Evolutionary conservation across 345 rosid species (phyloP).

Genomic region (Brassica cretica): DNA sequence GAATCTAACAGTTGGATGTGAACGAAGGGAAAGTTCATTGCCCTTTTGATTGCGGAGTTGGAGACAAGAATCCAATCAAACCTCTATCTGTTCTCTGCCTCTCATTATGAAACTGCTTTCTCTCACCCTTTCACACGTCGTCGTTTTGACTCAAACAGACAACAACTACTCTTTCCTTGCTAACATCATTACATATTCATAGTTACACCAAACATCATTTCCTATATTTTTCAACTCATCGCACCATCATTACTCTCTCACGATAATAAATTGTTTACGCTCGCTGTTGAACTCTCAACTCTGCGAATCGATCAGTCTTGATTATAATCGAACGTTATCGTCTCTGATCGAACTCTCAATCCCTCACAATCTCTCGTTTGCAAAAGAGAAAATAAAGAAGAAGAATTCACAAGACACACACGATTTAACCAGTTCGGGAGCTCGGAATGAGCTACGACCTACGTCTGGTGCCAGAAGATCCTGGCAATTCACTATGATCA

Average conservation of each 20-base stretch:
- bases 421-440: no score
- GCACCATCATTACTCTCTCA: background rate
- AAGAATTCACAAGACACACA: no score
- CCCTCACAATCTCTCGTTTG: no score
- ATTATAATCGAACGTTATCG: no score
- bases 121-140: conserved; percentile 16
- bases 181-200: conserved; percentile 8
- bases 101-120: conserved; percentile 44
- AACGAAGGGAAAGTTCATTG: conserved; percentile 35
- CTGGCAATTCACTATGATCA: no score
- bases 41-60: conserved; percentile 28
- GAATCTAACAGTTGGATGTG: conserved; percentile 29
- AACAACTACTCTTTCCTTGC: background rate
- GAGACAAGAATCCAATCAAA: conserved; percentile 38
- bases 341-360: no score
- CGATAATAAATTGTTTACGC: background rate
- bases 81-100: conserved; percentile 27
- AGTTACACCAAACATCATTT: background rate
- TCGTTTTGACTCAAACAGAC: background rate
- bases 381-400: no score
- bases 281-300: no score
- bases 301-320: no score
- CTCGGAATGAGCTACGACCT: no score
- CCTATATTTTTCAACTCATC: background rate
- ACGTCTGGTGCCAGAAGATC: no score